Percentiles rank a stretch among this genome's conserved stretches.
Conservation (phyloP, 2,329 filamentous ascomycete genomes). For the Trichoderma lentiforme region DNA sequence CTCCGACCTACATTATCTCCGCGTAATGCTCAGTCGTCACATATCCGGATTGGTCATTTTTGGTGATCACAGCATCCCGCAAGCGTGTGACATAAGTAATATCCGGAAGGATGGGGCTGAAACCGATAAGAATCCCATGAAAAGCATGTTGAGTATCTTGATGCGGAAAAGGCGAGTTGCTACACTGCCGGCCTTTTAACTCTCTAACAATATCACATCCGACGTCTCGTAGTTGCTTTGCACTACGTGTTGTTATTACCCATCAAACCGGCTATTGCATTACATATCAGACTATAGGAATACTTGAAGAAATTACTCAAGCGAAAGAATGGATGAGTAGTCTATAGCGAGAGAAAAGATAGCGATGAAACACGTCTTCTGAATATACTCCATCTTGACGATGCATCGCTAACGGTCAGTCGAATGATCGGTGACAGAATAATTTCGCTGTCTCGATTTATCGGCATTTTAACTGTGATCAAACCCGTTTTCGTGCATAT, state of each 20-base stretch:
- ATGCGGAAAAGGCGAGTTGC: neutral
- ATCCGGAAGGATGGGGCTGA: neutral
- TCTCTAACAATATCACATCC: neutral
- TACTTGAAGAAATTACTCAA: neutral
- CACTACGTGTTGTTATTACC: neutral
- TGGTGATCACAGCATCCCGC: neutral
- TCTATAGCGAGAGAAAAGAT: neutral
- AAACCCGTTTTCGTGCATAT: neutral
- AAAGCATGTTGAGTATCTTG: neutral
- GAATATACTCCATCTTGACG: neutral
- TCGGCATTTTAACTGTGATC: neutral
- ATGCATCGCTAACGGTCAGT: neutral
- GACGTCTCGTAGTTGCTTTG: neutral
- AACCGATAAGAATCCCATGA: neutral
- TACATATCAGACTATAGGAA: neutral
- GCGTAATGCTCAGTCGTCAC: constrained; percentile 23
- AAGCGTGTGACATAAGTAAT: neutral
- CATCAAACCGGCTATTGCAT: neutral
- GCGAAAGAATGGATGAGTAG: neutral
- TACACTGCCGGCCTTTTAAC: neutral
- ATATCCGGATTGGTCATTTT: constrained; percentile 22
- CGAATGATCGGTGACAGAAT: neutral
- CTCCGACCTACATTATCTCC: constrained; percentile 17
- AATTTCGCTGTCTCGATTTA: neutral
- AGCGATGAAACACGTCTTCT: neutral